These are phyloP conservation scores for Colletotrichum sp. DNA, from an alignment of 2,329 filamentous ascomycete genomes.

Conservation along the genomic window DNA sequence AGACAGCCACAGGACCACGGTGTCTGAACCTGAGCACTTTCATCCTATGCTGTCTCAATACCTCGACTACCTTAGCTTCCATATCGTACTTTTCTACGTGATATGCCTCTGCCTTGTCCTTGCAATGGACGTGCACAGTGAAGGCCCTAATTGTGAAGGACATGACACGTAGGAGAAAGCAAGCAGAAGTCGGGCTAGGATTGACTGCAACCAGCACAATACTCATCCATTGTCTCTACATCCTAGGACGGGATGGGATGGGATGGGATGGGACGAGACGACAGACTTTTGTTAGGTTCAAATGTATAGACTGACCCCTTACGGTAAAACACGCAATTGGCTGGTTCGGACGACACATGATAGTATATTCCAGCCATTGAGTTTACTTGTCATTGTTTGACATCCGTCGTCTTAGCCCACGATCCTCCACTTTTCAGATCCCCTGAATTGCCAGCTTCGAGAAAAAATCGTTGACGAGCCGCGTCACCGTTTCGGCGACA, in stretches of 20 bases:
- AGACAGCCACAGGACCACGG: not conserved
- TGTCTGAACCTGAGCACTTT: not conserved
- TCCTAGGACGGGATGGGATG: not conserved
- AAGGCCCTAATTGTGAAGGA: not conserved
- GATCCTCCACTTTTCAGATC: not conserved
- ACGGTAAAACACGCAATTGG: not conserved
- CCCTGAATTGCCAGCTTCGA: not conserved
- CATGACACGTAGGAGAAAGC: not conserved
- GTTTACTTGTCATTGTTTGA: not conserved
- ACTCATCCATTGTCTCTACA: not conserved
- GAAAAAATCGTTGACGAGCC: conserved; percentile 51
- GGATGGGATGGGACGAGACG: not conserved
- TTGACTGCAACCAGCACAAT: not conserved
- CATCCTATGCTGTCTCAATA: not conserved
- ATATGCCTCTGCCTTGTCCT: not conserved
- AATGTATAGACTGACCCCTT: not conserved
- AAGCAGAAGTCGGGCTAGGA: not conserved
- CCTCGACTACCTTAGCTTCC: not conserved
- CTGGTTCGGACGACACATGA: not conserved
- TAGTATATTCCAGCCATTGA: not conserved
- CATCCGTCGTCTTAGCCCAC: not conserved
- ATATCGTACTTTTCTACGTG: not conserved
- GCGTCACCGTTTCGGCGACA: not conserved
- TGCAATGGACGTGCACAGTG: not conserved
- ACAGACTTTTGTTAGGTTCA: not conserved